Evolutionary conservation across 2,329 filamentous ascomycete species (phyloP).

Genomic region (Podosphaera aphanis): DNA sequence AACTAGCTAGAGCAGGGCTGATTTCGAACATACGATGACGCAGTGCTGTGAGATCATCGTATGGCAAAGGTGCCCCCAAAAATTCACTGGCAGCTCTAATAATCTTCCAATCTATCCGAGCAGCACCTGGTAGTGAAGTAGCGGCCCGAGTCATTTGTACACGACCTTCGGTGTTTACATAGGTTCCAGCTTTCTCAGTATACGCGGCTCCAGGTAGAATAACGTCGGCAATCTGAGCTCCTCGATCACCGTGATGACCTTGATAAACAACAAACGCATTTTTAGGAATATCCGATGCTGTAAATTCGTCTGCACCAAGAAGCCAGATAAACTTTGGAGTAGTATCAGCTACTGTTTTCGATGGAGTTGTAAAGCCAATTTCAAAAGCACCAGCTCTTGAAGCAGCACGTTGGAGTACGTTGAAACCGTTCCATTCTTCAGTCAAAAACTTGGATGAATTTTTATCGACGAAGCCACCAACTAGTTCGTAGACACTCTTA

Average conservation of each 20-base stretch:
- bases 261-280: conserved; percentile 95
- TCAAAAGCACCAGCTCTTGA: conserved; percentile 87
- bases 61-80: conserved; percentile 64
- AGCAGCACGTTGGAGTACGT: conserved; percentile 79
- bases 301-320: conserved; percentile 80
- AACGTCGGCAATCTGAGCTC: conserved; percentile 79
- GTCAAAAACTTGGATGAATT: conserved; percentile 72
- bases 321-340: conserved; percentile 93
- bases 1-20: conserved; percentile 67
- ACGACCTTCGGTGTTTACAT: conserved; percentile 92
- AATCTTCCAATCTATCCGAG: conserved; percentile 97
- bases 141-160: conserved; percentile 85
- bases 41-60: conserved; percentile 74
- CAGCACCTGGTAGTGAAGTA: conserved; percentile 67
- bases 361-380: conserved; percentile 79
- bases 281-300: conserved; percentile 69
- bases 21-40: conserved; percentile 91
- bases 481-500: conserved; percentile 77
- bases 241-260: conserved; percentile 87
- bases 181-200: conserved; percentile 89
- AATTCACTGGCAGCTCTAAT: conserved; percentile 83
- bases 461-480: conserved; percentile 83
- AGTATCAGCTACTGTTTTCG: conserved; percentile 55
- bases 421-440: conserved; percentile 90
- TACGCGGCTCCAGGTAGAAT: conserved; percentile 87